Conservation (phyloP, 768 basidiomycete species). For the Hygrophorus pudorinus region DNA sequence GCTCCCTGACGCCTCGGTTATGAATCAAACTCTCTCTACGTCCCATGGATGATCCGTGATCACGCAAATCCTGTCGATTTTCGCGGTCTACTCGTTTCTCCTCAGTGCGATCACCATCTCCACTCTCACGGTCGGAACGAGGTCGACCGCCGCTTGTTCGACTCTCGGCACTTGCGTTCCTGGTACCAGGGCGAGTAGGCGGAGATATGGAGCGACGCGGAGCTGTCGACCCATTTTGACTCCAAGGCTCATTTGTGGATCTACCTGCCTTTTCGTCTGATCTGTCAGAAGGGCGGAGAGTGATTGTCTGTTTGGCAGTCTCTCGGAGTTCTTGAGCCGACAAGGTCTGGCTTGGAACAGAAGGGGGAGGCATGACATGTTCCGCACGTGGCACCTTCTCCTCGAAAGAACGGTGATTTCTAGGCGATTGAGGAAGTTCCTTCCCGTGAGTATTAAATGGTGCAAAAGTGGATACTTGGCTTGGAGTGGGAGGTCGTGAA, state of each 20-base stretch:
- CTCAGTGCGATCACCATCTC: slow-evolving; percentile 35
- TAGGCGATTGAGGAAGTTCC: slow-evolving; percentile 29
- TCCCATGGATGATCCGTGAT: slow-evolving; percentile 25
- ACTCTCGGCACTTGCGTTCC: slow-evolving; percentile 64
- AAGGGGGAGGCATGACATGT: slow-evolving; percentile 70
- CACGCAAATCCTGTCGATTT: slow-evolving; percentile 33
- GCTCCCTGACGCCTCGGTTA: slow-evolving; percentile 34
- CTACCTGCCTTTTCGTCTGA: slow-evolving; percentile 27
- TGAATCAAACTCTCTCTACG: slow-evolving; percentile 46
- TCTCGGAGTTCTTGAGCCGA: slow-evolving; percentile 76
- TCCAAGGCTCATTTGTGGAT: slow-evolving; percentile 27
- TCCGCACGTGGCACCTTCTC: slow-evolving; percentile 27
- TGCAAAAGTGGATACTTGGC: background rate
- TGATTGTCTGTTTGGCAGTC: slow-evolving; percentile 62
- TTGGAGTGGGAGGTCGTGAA: background rate
- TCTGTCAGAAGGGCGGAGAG: slow-evolving; percentile 27
- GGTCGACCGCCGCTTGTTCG: slow-evolving; percentile 58
- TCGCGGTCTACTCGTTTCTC: slow-evolving; percentile 49
- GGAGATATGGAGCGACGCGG: slow-evolving; percentile 60
- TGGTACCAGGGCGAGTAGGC: slow-evolving; percentile 52
- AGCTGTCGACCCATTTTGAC: slow-evolving; percentile 39
- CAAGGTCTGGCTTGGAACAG: slow-evolving; percentile 64
- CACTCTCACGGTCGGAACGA: slow-evolving; percentile 37
- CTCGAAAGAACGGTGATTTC: slow-evolving; percentile 28
- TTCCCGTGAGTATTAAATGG: slow-evolving; percentile 8